Base-by-base conservation (phyloP, 257 asterid species). In the Lithospermum erythrorhizon region DNA sequence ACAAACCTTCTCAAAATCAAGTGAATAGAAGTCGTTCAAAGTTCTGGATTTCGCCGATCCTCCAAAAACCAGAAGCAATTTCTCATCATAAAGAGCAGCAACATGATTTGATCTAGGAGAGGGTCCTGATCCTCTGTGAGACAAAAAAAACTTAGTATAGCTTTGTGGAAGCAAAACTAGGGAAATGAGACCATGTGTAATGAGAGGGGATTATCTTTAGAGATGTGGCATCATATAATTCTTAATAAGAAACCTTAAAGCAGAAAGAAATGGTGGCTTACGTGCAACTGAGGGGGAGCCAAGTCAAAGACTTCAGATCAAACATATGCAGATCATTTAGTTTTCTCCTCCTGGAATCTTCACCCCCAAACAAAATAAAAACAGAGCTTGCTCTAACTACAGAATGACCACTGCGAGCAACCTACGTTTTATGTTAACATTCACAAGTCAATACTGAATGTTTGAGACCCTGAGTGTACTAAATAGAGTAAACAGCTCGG, bases 221-320 rank as follows among this genome's bases (percentile, higher is more conserved):
- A 13, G 9, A 19, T 14, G 25, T 16, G 32, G 54, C 49, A 41
- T 41, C 49, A 14, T 11, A 11, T 13, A 18, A 13, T 41, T 41
- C 49, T 11, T 41, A 14, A 14, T 11, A 41, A 41, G 13, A 32
- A 32, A 41, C 41, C 17, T 54, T 55, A 58, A 57, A 62, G 51
- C 58, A 57, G 25, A 21, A 58, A 30, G 57, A 14, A 25, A 52
- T 47, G 56, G 49, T n/a, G 24, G 67, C 97, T 78, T 73, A 93
- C 98, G 86, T 89, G 98, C 98, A 93, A 79, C 82, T 90, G 75
- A 93, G 96, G 49, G 98, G 98, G 57, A 93, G 95, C 98, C 98
- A 93, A 45, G 91, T 89, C 55, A 83, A 83, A 72, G 98, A 89
- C 74, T 89, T 89, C 53, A 93, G 82, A 75, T 93, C 96, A 79